Base-by-base conservation (phyloP, 2,329 filamentous ascomycete genomes). In the Ophiostoma sp. region DNA sequence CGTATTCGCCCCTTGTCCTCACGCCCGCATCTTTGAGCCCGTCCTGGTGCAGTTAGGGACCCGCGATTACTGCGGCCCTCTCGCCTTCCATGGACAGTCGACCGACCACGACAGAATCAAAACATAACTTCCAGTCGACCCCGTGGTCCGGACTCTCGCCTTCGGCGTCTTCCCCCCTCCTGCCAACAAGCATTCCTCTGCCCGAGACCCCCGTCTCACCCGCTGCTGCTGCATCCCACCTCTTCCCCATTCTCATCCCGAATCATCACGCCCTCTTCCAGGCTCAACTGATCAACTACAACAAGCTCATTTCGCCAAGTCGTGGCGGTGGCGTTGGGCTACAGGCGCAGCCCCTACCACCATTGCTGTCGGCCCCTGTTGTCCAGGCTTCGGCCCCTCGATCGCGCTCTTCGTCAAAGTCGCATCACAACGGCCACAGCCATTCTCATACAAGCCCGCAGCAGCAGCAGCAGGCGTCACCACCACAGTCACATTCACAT, bases 261-360 rank as follows among this genome's bases (percentile, higher is more conserved):
- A 85, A 87, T 71, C 85, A 87, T 72, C 84, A 81, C 49, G 84
- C 82, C 58, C 79, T 84, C 71, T 86, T 87, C 77, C 84, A 88
- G 74, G 84, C 84, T 67, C 85, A 87, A 77, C 82, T 89, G 68
- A 81, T 85, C 66, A 83, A 87, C 73, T 89, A 89, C 81, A 89
- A 88, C 77, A 85, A 84, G 75, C 84, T 89, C 75, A 82, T 89
- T 72, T 84, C 85, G 67, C 82, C 85, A 65, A 79, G 83, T 68
- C 79, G 85, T 74, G 76, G 77, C 70, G 78, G 78, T 42, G 74
- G 84, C 73, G 83, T 83, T 73, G 83, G 84, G 73, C 77, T 87
- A 69, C 85, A 86, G 74, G 81, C 83, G 69, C 78, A 82, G 71
- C 83, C 85, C 69, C 81, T 86, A 70, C 81, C 84, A 70, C 82